These are phyloP conservation scores for Pichia ethanolica DNA, from an alignment of 805 yeast species.

Conservation along the genomic window DNA sequence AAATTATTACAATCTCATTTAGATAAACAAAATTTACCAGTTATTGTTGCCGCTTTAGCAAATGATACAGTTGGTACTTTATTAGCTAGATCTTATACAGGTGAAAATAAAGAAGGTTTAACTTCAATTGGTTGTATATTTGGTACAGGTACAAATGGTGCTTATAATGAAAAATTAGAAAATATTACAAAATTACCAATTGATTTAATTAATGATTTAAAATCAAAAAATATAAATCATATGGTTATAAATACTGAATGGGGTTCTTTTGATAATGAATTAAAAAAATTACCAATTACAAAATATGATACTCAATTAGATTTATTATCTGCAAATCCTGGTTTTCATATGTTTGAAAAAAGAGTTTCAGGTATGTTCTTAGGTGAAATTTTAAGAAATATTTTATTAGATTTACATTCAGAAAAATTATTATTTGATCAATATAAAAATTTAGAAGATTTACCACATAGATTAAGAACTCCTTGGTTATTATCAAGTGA, in stretches of 20 bases:
- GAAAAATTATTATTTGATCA: slow-evolving; percentile 53
- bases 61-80: slow-evolving; percentile 96
- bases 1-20: slow-evolving; percentile 61
- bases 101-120: slow-evolving; percentile 55
- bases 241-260: slow-evolving; percentile 96
- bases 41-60: slow-evolving; percentile 77
- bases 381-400: slow-evolving; percentile 80
- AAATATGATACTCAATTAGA: slow-evolving; percentile 71
- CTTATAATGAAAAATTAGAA: slow-evolving; percentile 72
- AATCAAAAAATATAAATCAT: slow-evolving; percentile 41
- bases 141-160: slow-evolving; percentile 98
- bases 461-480: slow-evolving; percentile 58
- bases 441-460: slow-evolving; percentile 33
- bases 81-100: slow-evolving; percentile 76
- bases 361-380: slow-evolving; percentile 88
- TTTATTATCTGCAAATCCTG: slow-evolving; percentile 67
- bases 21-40: slow-evolving; percentile 52
- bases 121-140: slow-evolving; percentile 86
- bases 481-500: slow-evolving; percentile 79
- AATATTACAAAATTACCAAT: slow-evolving; percentile 69
- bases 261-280: slow-evolving; percentile 92
- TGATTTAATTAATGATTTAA: slow-evolving; percentile 31
- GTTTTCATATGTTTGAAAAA: slow-evolving; percentile 88
- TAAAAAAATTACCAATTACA: slow-evolving; percentile 68
- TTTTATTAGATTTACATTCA: slow-evolving; percentile 59